phyloP scores from a whole-genome alignment of 768 basidiomycete genomes.

The Leccinum broughii region DNA sequence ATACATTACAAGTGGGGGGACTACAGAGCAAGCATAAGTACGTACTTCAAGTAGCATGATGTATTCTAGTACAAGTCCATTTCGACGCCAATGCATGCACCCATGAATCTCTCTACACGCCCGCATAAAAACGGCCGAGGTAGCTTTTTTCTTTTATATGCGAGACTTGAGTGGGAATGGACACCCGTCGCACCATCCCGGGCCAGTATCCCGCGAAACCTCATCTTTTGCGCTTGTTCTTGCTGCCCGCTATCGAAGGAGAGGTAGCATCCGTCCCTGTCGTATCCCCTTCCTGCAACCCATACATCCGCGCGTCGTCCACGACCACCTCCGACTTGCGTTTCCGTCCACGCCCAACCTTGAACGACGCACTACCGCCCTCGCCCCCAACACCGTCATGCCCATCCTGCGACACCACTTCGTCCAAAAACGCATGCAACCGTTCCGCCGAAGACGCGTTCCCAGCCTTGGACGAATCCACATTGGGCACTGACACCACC shows the following conservation, averaged over 20 bases:
- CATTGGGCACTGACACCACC: slow-evolving; percentile 29
- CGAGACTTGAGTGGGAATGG: not conserved
- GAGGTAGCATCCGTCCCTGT: not conserved
- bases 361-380: slow-evolving; percentile 5
- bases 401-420: slow-evolving; percentile 38
- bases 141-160: no score
- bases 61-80: no score
- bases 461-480: slow-evolving; percentile 31
- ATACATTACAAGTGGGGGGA: no score
- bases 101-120: no score
- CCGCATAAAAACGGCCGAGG: no score
- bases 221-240: slow-evolving; percentile 33
- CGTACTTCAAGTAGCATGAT: no score
- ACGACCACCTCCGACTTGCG: slow-evolving; percentile 40
- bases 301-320: slow-evolving; percentile 14
- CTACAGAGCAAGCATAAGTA: no score
- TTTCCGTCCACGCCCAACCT: slow-evolving; percentile 31
- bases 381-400: slow-evolving; percentile 1
- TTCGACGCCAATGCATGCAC: no score
- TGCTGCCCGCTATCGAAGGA: slow-evolving; percentile 16
- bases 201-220: not conserved
- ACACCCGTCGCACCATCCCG: not conserved
- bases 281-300: not conserved
- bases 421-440: slow-evolving; percentile 45
- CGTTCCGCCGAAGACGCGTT: slow-evolving; percentile 35